Percentiles rank a stretch among this genome's conserved stretches.
Conservation (phyloP, 345 rosid genomes). For the Eucalyptus curtisii region DNA sequence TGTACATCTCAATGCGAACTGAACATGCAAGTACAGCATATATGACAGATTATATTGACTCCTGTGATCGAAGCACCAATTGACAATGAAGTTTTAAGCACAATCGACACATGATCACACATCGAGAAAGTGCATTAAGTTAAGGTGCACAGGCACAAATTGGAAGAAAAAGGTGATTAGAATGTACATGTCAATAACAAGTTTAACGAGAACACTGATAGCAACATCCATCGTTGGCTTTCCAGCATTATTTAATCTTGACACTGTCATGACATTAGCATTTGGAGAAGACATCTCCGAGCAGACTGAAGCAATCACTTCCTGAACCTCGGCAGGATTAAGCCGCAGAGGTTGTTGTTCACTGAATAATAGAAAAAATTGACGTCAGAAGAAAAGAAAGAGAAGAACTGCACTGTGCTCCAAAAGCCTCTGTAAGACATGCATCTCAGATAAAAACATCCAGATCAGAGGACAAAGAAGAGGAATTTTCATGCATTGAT, state of each 20-base stretch:
- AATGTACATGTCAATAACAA: conserved; percentile 91
- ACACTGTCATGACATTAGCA: conserved; percentile 48
- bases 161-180: neutral
- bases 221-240: conserved; percentile 96
- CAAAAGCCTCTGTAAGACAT: neutral
- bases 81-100: neutral
- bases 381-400: neutral
- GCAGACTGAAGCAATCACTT: conserved; percentile 94
- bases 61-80: neutral
- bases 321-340: conserved; percentile 79
- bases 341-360: conserved; percentile 94
- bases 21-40: neutral
- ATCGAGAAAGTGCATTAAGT: neutral
- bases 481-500: neutral
- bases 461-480: neutral
- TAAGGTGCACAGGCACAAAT: neutral
- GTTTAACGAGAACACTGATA: conserved; percentile 95
- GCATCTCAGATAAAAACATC: neutral
- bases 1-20: neutral
- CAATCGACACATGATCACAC: neutral
- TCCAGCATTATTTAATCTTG: conserved; percentile 71
- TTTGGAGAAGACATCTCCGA: conserved; percentile 63
- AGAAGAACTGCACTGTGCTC: neutral
- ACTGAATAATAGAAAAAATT: conserved; percentile 30
- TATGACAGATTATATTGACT: neutral